Evolutionary conservation across 163 green algal genomes (phyloP), one percentile per base, ranked within the genome.

Genomic region (Coccomyxa subellipsoidea): DNA sequence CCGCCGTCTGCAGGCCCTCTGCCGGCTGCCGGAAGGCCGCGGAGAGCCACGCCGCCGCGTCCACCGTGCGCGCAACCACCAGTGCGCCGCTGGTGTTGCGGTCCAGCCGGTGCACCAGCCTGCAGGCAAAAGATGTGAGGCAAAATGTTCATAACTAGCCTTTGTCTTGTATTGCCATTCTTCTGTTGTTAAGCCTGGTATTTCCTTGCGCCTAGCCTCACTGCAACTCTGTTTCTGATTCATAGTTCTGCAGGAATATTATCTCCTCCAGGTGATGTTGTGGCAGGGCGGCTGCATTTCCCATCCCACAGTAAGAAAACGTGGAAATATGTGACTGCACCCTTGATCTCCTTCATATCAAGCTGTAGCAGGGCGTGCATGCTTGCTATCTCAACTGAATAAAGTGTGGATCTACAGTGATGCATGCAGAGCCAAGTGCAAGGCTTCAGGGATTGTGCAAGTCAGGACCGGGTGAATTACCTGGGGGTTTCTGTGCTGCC

Each of bases 51-150:
- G 89, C 77, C 31, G 89, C 88, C 2, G 87, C 83, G 70, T 90
- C 84, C 7, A 84, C 71, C 25, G 78, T 86, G 15, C 84, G 75
- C 0, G 87, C 89, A 36, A 93, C 76, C 37, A 88, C 82, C 69
- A 93, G 81, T 0, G 84, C 87, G 8, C 89, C 89, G 59, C 84
- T 92, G 10, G 84, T 85, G 21, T 85, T 81, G 10, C 77, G 81
- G 53, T 93, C 89, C 78, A 93, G 47, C 1, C 89, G 82, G 80
- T 93, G 89, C 1, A 92, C 87, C 40, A 93, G 80, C 53, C 89
- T 92, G 85, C n/a, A 73, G 38, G 76, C 73, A 31, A 8, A 39
- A 34, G 66, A 37, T 23, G 27, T 34, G 29, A 18, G 29, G 4
- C n/a, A 18, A 18, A 27, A 35, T 5, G 2, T 6, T 35, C n/a